Conservation (phyloP, 2,329 filamentous ascomycete genomes). For the Torrubiella hemipterigena region DNA sequence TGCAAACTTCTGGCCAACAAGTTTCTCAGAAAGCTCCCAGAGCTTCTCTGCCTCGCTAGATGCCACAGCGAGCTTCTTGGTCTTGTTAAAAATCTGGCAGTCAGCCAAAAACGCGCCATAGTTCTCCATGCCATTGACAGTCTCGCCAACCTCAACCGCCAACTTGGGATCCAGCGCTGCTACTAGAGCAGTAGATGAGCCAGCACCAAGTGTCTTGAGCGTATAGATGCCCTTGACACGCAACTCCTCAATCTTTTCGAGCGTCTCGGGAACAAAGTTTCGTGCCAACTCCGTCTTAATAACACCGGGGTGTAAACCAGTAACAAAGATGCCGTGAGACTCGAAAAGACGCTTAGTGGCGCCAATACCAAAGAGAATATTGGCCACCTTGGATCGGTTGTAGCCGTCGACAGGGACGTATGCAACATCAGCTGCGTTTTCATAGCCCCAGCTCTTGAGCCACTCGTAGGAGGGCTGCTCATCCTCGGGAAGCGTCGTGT, state of each 20-base stretch:
- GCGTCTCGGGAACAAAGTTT: constrained; percentile 7
- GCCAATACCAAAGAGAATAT: constrained; percentile 15
- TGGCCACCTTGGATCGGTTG: constrained; percentile 16
- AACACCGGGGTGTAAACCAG: constrained; percentile 20
- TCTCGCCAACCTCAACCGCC: constrained; percentile 4
- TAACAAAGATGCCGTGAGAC: constrained; percentile 18
- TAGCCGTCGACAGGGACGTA: constrained; percentile 15
- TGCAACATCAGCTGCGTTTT: constrained; percentile 7
- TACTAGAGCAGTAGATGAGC: constrained; percentile 16
- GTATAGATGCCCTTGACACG: constrained; percentile 3
- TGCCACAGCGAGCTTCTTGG: constrained; percentile 8
- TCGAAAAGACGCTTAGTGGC: constrained; percentile 12
- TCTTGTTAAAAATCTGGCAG: constrained; percentile 12
- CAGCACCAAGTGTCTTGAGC: constrained; percentile 16
- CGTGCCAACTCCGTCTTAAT: constrained; percentile 19
- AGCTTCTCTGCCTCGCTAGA: constrained; percentile 18
- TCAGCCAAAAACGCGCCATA: constrained; percentile 17
- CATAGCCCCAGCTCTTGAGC: constrained; percentile 8
- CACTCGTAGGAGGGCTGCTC: constrained; percentile 9
- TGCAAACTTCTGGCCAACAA: constrained; percentile 18
- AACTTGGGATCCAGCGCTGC: constrained; percentile 19
- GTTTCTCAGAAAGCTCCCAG: constrained; percentile 21
- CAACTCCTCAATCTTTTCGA: constrained; percentile 10
- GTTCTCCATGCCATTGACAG: constrained; percentile 10
- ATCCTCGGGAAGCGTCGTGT: constrained; percentile 9